These are phyloP conservation scores for Mucor mucedo DNA, from an alignment of 371 early-diverging fungal genomes.

Conservation along the genomic window DNA sequence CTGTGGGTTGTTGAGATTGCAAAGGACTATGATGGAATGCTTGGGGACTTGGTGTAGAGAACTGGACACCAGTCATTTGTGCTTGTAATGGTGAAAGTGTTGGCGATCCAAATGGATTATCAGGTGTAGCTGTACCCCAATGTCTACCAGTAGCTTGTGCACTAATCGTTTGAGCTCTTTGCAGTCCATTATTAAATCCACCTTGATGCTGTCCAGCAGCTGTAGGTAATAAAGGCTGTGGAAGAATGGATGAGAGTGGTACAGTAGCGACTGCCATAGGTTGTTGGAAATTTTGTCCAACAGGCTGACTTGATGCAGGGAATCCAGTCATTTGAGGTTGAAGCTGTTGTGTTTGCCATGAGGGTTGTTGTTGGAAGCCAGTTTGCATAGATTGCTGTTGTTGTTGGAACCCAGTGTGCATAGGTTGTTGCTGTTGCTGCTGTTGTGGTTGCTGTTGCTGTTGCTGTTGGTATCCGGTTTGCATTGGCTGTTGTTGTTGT, in stretches of 20 bases:
- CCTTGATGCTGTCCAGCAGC: slow-evolving; percentile 34
- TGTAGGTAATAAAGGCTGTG: slow-evolving; percentile 23
- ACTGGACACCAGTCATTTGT: slow-evolving; percentile 37
- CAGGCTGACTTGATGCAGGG: slow-evolving; percentile 31
- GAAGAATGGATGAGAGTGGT: slow-evolving; percentile 23
- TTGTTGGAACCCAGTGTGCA: slow-evolving; percentile 15
- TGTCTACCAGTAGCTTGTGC: slow-evolving; percentile 58
- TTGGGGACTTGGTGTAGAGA: slow-evolving; percentile 43
- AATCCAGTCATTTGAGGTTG: slow-evolving; percentile 55
- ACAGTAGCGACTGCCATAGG: slow-evolving; percentile 7
- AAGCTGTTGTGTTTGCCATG: slow-evolving; percentile 34
- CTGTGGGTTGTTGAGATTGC: slow-evolving; percentile 35
- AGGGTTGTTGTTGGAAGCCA: slow-evolving; percentile 20
- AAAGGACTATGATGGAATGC: slow-evolving; percentile 45
- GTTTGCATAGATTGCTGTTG: slow-evolving; percentile 1
- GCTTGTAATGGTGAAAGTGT: slow-evolving; percentile 37
- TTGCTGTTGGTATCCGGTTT: slow-evolving; percentile 19
- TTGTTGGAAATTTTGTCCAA: slow-evolving; percentile 31
- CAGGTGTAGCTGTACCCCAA: slow-evolving; percentile 52
- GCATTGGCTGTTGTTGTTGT: not conserved
- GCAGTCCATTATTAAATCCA: slow-evolving; percentile 11
- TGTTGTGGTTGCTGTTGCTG: slow-evolving; percentile 23
- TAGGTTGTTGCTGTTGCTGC: slow-evolving; percentile 26
- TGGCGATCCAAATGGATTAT: slow-evolving; percentile 60
- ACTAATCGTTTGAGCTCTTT: slow-evolving; percentile 28